These are phyloP conservation scores for Fusarium sp. DNA, from an alignment of 2,329 filamentous ascomycete species.

Conservation along the genomic window DNA sequence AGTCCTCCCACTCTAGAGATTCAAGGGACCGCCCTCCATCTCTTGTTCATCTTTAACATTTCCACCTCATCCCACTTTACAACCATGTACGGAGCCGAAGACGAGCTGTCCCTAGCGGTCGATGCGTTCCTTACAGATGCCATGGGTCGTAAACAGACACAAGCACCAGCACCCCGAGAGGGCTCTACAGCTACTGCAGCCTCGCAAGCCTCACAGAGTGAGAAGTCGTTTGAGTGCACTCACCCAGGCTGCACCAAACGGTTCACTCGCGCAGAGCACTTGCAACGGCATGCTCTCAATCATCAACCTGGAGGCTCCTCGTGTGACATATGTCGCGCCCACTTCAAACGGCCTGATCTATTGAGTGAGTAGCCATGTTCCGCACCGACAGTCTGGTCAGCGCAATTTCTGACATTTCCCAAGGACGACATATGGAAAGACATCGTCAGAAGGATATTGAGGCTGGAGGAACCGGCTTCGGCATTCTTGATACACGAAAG, in stretches of 20 bases:
- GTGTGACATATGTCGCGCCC: constrained; percentile 71
- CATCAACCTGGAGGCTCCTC: constrained; percentile 68
- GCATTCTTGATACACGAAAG: constrained; percentile 68
- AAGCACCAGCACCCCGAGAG: constrained; percentile 1
- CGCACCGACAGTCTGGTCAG: not conserved
- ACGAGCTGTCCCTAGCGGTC: constrained; percentile 24
- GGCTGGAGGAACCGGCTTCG: constrained; percentile 66
- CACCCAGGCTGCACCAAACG: constrained; percentile 65
- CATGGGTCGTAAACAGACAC: constrained; percentile 18
- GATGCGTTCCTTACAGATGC: constrained; percentile 19
- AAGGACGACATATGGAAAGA: constrained; percentile 71
- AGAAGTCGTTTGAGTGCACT: constrained; percentile 55
- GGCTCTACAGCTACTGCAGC: constrained; percentile 14
- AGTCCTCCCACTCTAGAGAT: constrained; percentile 21
- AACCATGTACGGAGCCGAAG: constrained; percentile 16
- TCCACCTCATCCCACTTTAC: constrained; percentile 26
- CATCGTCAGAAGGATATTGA: constrained; percentile 69
- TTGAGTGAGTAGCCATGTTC: constrained; percentile 41
- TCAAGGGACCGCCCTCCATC: constrained; percentile 1
- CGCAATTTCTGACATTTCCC: constrained; percentile 2
- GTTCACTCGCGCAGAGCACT: constrained; percentile 71
- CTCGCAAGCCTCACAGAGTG: constrained; percentile 15
- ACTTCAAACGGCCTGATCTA: constrained; percentile 74
- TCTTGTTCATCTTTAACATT: constrained; percentile 17
- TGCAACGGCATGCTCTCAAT: constrained; percentile 71